Evolutionary conservation across 805 yeast species (phyloP), one percentile per base, ranked within the genome.

Genomic region (Wickerhamiella siamensis): DNA sequence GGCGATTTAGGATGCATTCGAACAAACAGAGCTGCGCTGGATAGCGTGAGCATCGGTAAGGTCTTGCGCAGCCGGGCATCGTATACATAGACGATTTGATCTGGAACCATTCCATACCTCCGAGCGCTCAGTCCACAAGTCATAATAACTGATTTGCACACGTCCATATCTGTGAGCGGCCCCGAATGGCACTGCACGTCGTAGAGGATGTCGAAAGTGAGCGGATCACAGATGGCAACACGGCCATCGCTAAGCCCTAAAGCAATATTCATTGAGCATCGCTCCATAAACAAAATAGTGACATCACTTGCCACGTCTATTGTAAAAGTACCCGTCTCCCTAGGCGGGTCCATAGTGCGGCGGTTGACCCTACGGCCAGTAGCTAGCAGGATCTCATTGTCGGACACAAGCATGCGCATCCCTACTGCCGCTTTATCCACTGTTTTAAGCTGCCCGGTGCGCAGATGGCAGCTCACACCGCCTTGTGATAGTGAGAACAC

Each of bases 1-100:
- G 95, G 81, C 39, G 86, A 56, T 46, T 81, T 79, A 5, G 97
- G 96, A 61, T 88, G 96, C 47, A 88, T 67, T 38, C 81, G 70
- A 1, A 80, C 91, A 55, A 72, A 81, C 8, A 81, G 70, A 1
- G 97, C 95, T 10, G 96, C 96, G 0, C 86, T 79, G 1, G 91
- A 86, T 53, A 86, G 84, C 3, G 95, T 75, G 5, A 88, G 67
- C 3, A 96, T 95, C 0, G 93, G 66, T 42, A 78, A 60, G 2
- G 86, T 70, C 40, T 73, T 70, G 73, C 82, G 66, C 43, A 75
- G 71, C 47, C 93, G 70, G 24, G 83, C 58, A 58, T 91, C 97
- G 57, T 75, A 84, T 17, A 84, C 75, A 49, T 78, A 78, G 17
- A 88, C 86, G 47, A 88, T 68, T 0, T 94, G 88, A 55, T 91